Evolutionary conservation across 371 early-diverging fungal species (phyloP), one percentile per base, ranked within the genome.

Genomic region (Quaeritorhiza haematococci): DNA sequence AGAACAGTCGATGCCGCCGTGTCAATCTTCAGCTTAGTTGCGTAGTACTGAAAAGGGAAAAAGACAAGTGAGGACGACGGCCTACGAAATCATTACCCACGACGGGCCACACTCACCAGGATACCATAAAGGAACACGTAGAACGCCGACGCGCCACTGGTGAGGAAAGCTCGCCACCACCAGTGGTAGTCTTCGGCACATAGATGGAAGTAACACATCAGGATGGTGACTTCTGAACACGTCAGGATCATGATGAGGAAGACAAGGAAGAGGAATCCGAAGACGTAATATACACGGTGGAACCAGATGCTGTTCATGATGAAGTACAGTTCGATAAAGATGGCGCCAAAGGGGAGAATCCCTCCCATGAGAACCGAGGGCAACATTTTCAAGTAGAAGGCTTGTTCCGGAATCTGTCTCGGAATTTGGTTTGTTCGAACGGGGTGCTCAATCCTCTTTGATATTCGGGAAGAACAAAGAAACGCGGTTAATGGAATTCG

Each of bases 161-260:
- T 91, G 46, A 92, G 73, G 76, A 94, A 94, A 1, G 96, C 76
- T 8, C 93, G 77, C 98, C 98, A 97, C 65, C 86, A 87, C 98
- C 97, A 94, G 58, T 86, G 83, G 66, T 94, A 94, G 63, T 94
- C 91, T 76, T 97, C 98, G 3, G 90, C 75, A 56, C 91, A 91
- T 43, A 94, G 71, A 46, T 86, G 88, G 80, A 94, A 91, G 73
- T 94, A 94, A n/a, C 83, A 83, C 67, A 93, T 73, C 58, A 94
- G 72, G 49, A 94, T 80, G n/a, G 93, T 80, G 41, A 93, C 89
- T 67, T 91, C 87, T 23, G 86, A 78, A 27, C 90, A 89, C 0
- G 93, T 93, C 33, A 92, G 51, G 23, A 86, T 72, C 56, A 92
- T 68, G 49, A 93, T 87, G 23, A 82, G 53, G 59, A 90, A 89